These are phyloP conservation scores for Ploettnerulaceae sp. DNA, from an alignment of 2,329 filamentous ascomycete species.

Conservation along the genomic window DNA sequence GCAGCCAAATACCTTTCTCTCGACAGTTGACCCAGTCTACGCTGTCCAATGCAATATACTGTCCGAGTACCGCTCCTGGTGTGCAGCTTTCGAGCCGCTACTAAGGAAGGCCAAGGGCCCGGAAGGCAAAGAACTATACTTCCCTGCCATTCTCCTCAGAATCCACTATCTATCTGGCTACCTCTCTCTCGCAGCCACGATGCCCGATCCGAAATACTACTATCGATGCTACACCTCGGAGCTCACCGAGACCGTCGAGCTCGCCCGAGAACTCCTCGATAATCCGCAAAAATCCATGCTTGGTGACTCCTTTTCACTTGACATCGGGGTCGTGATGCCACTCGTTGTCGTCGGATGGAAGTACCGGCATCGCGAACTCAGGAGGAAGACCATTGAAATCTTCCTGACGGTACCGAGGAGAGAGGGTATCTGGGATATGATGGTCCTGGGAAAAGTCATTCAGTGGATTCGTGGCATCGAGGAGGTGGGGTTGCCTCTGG, in stretches of 20 bases:
- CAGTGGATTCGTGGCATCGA: conserved; percentile 13
- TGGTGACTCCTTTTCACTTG: conserved; percentile 2
- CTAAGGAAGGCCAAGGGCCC: neutral
- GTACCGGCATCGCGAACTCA: conserved; percentile 4
- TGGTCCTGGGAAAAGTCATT: conserved; percentile 9
- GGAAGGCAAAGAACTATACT: neutral
- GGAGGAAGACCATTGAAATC: conserved; percentile 2
- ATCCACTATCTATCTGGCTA: neutral
- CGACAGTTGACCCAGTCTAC: neutral
- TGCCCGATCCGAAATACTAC: neutral
- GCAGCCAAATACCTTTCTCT: neutral
- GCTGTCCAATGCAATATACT: neutral
- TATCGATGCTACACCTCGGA: conserved; percentile 1
- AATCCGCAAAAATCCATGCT: neutral
- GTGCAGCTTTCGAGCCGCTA: neutral
- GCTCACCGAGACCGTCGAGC: conserved; percentile 4
- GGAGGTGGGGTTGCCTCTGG: neutral
- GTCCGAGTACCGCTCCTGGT: neutral
- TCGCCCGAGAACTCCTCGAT: conserved; percentile 1
- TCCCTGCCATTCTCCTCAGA: neutral
- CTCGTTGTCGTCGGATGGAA: conserved; percentile 6
- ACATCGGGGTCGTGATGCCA: conserved; percentile 7
- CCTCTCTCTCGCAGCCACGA: neutral
- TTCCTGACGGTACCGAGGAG: conserved; percentile 4
- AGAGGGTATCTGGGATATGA: conserved; percentile 11